phyloP scores from a whole-genome alignment of 2,329 filamentous ascomycete genomes.

The Fusarium coffeatum region DNA sequence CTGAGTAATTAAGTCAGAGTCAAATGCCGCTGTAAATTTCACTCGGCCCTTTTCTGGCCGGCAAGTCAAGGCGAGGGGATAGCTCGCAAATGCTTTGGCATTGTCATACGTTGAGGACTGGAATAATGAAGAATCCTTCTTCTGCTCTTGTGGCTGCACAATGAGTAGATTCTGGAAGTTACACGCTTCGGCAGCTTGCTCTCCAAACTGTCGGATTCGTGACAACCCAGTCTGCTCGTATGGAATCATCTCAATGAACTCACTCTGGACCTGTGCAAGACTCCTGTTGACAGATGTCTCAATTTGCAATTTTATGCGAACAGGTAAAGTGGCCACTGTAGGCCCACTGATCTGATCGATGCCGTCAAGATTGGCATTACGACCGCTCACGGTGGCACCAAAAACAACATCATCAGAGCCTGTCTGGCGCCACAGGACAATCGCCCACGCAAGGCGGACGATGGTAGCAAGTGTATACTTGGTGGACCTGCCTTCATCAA shows the following conservation, averaged over 20 bases:
- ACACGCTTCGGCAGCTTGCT: constrained; percentile 3
- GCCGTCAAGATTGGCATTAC: background rate
- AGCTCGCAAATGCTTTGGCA: background rate
- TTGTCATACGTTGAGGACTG: background rate
- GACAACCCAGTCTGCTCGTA: constrained; percentile 4
- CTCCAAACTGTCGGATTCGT: background rate
- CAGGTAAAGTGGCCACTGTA: background rate
- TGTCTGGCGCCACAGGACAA: background rate
- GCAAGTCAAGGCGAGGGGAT: background rate
- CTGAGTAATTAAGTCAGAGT: background rate
- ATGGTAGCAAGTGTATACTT: constrained; percentile 1
- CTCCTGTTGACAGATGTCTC: fast-evolving
- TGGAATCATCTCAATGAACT: constrained; percentile 9
- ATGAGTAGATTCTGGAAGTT: constrained; percentile 12
- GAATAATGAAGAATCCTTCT: background rate
- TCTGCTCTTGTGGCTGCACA: constrained; percentile 1
- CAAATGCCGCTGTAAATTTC: background rate
- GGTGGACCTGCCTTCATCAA: background rate
- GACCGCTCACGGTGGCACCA: constrained; percentile 2
- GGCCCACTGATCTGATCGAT: constrained; percentile 5
- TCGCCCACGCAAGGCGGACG: background rate
- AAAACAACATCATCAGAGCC: background rate
- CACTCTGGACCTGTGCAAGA: background rate
- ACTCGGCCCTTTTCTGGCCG: background rate
- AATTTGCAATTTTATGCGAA: background rate